phyloP scores from a whole-genome alignment of 148 eudicot species.

The Tetragonia tetragonoides region DNA sequence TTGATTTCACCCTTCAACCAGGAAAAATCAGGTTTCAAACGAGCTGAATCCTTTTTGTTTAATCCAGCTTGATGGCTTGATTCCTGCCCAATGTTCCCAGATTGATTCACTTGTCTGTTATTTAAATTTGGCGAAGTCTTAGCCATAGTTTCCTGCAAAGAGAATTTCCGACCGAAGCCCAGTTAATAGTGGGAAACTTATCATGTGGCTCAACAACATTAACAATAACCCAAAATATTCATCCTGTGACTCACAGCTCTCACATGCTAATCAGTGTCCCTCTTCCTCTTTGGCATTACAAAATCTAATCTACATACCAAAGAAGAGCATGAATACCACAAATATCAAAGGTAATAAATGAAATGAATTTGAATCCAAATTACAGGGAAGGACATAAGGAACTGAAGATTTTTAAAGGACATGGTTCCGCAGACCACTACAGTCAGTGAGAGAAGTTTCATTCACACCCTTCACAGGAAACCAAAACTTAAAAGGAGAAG shows the following conservation, averaged over 20 bases:
- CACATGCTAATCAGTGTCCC: conserved; percentile 3
- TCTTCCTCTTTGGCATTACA: conserved; percentile 19
- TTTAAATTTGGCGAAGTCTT: conserved; percentile 25
- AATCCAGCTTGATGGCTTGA: conserved; percentile 33
- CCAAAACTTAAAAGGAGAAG: not conserved
- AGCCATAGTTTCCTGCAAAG: conserved; percentile 44
- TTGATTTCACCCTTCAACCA: conserved; percentile 70
- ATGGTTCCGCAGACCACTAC: not conserved
- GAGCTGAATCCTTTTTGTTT: conserved; percentile 33
- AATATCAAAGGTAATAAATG: not conserved
- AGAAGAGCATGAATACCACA: not conserved
- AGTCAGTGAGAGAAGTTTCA: not conserved
- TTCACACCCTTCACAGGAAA: not conserved
- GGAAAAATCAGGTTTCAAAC: conserved; percentile 70
- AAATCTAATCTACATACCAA: not conserved
- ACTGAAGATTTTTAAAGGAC: not conserved
- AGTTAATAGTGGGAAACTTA: conserved; percentile 4
- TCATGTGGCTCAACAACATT: not conserved
- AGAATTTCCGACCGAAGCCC: conserved; percentile 10
- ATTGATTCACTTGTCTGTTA: conserved; percentile 27
- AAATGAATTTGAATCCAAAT: not conserved
- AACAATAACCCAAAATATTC: no score
- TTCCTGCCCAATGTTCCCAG: conserved; percentile 34
- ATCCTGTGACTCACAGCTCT: not conserved
- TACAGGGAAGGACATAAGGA: not conserved